Evolutionary conservation across 257 asterid genomes (phyloP).

Genomic region (Misopates orontium): DNA sequence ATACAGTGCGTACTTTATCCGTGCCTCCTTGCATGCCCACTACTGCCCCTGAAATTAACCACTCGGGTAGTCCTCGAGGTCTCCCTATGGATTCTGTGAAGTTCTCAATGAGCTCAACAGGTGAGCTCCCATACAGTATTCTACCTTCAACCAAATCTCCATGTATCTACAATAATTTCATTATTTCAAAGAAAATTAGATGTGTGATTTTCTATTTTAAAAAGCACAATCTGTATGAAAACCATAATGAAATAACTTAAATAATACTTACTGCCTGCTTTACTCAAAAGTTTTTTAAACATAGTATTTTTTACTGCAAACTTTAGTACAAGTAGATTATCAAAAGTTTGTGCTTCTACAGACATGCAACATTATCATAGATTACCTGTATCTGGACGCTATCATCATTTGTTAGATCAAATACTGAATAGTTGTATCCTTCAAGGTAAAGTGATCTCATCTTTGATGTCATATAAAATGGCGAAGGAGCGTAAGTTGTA

Average conservation of each 20-base stretch:
- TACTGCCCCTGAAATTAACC: conserved; percentile 93
- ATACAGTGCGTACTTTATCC: conserved; percentile 46
- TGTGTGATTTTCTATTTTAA: background rate
- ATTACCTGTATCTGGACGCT: conserved; percentile 85
- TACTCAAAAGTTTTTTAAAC: too few species aligned
- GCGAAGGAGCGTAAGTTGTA: conserved; percentile 97
- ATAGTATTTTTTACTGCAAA: background rate
- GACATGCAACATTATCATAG: background rate
- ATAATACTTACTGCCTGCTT: background rate
- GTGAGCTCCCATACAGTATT: conserved; percentile 77
- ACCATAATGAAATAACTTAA: background rate
- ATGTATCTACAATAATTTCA: conserved; percentile 48
- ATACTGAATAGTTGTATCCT: conserved; percentile 86
- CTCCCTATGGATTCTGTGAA: conserved; percentile 85
- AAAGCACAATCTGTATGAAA: background rate
- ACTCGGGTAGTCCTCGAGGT: conserved; percentile 83
- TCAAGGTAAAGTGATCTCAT: conserved; percentile 90
- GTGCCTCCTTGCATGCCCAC: conserved; percentile 99
- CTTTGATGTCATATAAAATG: conserved; percentile 84
- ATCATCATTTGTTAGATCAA: conserved; percentile 76
- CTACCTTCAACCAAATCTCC: conserved; percentile 78
- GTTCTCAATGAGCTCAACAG: conserved; percentile 69
- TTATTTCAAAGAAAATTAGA: conserved; percentile 25
- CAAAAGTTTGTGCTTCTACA: background rate
- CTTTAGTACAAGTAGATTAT: background rate